These are phyloP conservation scores for Kingdonia uniflora DNA, from an alignment of 164 flowering plant genomes.

Conservation along the genomic window DNA sequence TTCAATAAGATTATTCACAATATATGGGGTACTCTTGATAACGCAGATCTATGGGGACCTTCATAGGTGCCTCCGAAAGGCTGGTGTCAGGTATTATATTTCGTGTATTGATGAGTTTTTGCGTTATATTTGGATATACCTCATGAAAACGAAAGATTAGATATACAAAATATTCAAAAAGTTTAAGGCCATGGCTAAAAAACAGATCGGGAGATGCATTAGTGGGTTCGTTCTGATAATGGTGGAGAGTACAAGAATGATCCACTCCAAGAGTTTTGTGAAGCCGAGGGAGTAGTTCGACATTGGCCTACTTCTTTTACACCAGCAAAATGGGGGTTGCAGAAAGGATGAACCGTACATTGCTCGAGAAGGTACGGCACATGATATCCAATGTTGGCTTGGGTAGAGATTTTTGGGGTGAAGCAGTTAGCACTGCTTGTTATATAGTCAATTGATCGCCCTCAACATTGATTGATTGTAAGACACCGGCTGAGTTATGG, in stretches of 20 bases:
- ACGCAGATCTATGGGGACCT: slow-evolving; percentile 4
- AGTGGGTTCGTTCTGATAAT: not conserved
- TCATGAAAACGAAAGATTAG: slow-evolving; percentile 1
- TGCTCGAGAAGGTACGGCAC: not conserved
- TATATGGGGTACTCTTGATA: not conserved
- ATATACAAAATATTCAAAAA: not conserved
- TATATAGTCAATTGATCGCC: not conserved
- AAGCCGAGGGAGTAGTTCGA: not conserved
- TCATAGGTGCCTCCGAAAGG: not conserved
- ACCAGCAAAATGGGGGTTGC: not conserved
- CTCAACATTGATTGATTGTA: not conserved
- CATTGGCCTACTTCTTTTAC: not conserved
- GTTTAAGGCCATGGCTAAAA: slow-evolving; percentile 2
- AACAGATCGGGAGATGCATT: not conserved
- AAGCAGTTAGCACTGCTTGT: not conserved
- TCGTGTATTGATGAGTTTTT: not conserved
- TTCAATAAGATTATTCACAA: not conserved
- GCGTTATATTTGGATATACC: not conserved
- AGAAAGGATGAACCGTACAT: not conserved
- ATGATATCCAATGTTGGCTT: slow-evolving; percentile 2
- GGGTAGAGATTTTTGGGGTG: not conserved
- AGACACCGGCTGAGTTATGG: not conserved
- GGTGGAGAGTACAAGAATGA: slow-evolving; percentile 2
- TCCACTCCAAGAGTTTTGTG: not conserved
- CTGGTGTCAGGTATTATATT: not conserved